phyloP scores from a whole-genome alignment of 2,329 filamentous ascomycete species.

The Aspergillus cejpii region DNA sequence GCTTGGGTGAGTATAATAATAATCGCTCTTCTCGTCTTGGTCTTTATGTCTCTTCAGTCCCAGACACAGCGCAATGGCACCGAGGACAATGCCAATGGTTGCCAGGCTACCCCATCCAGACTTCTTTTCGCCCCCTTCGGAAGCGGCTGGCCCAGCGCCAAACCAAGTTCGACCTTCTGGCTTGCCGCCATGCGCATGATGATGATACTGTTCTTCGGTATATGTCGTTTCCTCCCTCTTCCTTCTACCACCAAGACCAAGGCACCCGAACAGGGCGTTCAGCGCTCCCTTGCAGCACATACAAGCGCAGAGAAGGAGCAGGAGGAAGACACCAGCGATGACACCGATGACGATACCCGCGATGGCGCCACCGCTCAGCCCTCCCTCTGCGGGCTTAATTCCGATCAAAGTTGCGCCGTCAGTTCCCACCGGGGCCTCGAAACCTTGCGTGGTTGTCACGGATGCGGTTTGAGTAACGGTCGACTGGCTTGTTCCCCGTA shows the following conservation, averaged over 20 bases:
- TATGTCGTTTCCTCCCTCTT: slow-evolving; percentile 36
- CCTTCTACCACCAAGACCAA: slow-evolving; percentile 34
- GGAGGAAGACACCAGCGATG: slow-evolving; percentile 40
- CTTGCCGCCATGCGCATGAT: slow-evolving; percentile 27
- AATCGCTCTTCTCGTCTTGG: slow-evolving; percentile 37
- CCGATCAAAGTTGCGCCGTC: slow-evolving; percentile 36
- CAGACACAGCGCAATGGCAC: slow-evolving; percentile 41
- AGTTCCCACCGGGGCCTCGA: slow-evolving; percentile 42
- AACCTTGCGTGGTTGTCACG: slow-evolving; percentile 40
- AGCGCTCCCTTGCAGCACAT: slow-evolving; percentile 40
- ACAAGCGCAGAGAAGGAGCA: slow-evolving; percentile 42
- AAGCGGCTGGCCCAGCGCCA: slow-evolving; percentile 32
- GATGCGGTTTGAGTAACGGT: slow-evolving; percentile 41
- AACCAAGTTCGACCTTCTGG: slow-evolving; percentile 38
- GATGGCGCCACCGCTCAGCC: slow-evolving; percentile 46
- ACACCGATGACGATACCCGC: slow-evolving; percentile 48
- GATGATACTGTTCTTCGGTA: slow-evolving; percentile 36
- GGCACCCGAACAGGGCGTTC: slow-evolving; percentile 37
- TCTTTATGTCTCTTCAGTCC: slow-evolving; percentile 40
- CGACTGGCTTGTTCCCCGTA: slow-evolving; percentile 42
- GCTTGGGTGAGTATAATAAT: slow-evolving; percentile 35
- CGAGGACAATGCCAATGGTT: slow-evolving; percentile 39
- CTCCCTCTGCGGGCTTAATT: slow-evolving; percentile 26
- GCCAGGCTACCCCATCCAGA: slow-evolving; percentile 36
- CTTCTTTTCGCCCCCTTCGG: slow-evolving; percentile 32